Conservation (phyloP, 495 filamentous ascomycete species). For the Thozetella sp. region DNA sequence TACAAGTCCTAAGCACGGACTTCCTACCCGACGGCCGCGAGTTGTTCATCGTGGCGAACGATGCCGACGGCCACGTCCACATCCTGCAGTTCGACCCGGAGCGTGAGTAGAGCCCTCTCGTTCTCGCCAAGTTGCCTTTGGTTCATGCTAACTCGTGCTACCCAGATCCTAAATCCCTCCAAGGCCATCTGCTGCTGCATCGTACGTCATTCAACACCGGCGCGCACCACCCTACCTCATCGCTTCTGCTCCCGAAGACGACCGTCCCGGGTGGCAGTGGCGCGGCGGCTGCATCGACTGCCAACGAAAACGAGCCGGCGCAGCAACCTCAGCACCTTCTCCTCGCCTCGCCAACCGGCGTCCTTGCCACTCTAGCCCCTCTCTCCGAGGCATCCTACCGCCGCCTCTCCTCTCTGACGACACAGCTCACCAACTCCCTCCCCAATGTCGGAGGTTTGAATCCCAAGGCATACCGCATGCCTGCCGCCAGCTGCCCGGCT, state of each 20-base stretch:
- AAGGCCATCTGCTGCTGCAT: constrained; percentile 84
- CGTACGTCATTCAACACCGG: constrained; percentile 81
- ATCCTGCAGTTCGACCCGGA: constrained; percentile 94
- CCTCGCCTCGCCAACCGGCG: constrained; percentile 70
- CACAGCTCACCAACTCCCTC: constrained; percentile 74
- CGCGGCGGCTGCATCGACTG: constrained; percentile 17
- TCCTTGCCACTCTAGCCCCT: constrained; percentile 74
- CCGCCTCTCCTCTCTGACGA: constrained; percentile 78
- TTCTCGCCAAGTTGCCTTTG: not conserved
- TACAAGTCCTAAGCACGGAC: constrained; percentile 82
- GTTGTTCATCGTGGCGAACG: constrained; percentile 79
- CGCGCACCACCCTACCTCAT: constrained; percentile 71
- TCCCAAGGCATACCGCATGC: constrained; percentile 70
- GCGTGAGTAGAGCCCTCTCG: constrained; percentile 43
- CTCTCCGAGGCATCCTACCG: constrained; percentile 82
- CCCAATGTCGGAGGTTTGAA: constrained; percentile 81
- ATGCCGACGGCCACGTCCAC: constrained; percentile 84
- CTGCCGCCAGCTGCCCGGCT: constrained; percentile 23
- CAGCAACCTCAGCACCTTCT: constrained; percentile 64
- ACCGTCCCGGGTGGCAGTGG: constrained; percentile 28
- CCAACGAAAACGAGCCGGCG: constrained; percentile 17
- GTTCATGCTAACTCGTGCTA: constrained; percentile 18
- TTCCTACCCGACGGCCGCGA: constrained; percentile 87
- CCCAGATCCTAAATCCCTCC: constrained; percentile 88
- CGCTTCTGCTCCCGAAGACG: constrained; percentile 72